Base-by-base conservation (phyloP, 2,329 filamentous ascomycete species). In the Colletotrichum nymphaeae region DNA sequence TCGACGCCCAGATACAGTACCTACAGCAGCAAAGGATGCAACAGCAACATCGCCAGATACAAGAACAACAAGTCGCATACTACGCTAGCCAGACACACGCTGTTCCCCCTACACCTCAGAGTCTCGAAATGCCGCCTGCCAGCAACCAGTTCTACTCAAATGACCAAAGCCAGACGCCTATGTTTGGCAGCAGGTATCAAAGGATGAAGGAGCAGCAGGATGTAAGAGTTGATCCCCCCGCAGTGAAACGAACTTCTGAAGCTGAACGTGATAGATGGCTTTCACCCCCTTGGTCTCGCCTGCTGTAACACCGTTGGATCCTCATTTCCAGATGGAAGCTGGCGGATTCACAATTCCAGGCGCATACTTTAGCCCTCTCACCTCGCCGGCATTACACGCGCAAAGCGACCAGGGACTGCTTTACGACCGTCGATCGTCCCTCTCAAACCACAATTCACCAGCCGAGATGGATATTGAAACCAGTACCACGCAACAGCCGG, bases 281-380 rank as follows among this genome's bases (percentile, higher is more conserved):
- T 95, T 95, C 79, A 96, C 94, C 2, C 94, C 94, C 1, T 87
- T 96, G 35, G 93, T 94, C 12, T 95, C 94, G 22, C 94, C 94
- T n/a, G 94, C 93, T 5, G 93, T 96, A 56, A 95, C 94, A 2
- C 94, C 94, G 26, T 87, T 95, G 63, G 94, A 95, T 78, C 87
- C 90, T 55, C 91, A 92, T 75, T 95, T 94, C 79, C 86, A 88
- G 58, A 84, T 90, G 73, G 89, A 91, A 28, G 83, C 83, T 37
- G 84, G 85, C 60, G 84, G 85, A 57, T 94, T 91, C 77, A 88
- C 89, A 6, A 87, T 94, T 4, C 91, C 93, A 0, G 90, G 89
- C 46, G 89, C 93, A 42, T 96, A 95, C 83, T 95, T 97, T 80
- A 97, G 94, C 79, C 94, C 94, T 11, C 86, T 97, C 62, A 95